phyloP scores from a whole-genome alignment of 805 yeast species.

The Starmerella sirachaensis region DNA sequence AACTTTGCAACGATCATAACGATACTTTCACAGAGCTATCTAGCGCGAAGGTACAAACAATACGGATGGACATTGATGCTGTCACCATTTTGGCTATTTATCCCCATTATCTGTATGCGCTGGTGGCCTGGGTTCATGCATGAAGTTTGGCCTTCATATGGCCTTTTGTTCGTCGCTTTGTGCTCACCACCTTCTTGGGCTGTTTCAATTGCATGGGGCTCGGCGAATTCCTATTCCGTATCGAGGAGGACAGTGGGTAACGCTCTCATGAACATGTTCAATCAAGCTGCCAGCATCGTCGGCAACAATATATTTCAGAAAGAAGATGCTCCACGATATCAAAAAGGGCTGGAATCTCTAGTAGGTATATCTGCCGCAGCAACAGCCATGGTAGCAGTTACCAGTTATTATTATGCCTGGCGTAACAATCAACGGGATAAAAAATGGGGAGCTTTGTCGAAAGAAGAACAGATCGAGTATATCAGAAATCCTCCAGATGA shows the following conservation, averaged over 20 bases:
- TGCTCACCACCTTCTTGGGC: conserved; percentile 24
- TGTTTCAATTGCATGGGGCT: conserved; percentile 35
- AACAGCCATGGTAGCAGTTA: conserved; percentile 15
- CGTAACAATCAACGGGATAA: conserved; percentile 29
- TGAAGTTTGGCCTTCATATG: conserved; percentile 26
- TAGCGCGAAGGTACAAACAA: conserved; percentile 6
- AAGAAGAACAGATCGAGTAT: conserved; percentile 41
- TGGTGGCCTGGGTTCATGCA: conserved; percentile 21
- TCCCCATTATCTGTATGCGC: conserved; percentile 16
- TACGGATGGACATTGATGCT: conserved; percentile 10
- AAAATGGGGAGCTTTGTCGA: conserved; percentile 41
- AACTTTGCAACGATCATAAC: conserved; percentile 20
- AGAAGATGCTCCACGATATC: conserved; percentile 49
- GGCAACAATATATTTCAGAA: conserved; percentile 45
- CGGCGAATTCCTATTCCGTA: conserved; percentile 50
- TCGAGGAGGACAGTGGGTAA: conserved; percentile 52
- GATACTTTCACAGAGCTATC: conserved; percentile 20
- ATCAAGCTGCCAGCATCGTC: conserved; percentile 47
- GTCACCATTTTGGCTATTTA: conserved; percentile 17
- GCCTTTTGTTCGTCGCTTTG: conserved; percentile 22
- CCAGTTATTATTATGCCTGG: conserved; percentile 28
- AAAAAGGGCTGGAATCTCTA: conserved; percentile 38
- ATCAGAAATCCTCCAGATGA: conserved; percentile 35
- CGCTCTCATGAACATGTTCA: conserved; percentile 52
- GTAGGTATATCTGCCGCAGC: conserved; percentile 22